Base-by-base conservation (phyloP, 371 early-diverging fungal genomes). In the Circinella umbellata region DNA sequence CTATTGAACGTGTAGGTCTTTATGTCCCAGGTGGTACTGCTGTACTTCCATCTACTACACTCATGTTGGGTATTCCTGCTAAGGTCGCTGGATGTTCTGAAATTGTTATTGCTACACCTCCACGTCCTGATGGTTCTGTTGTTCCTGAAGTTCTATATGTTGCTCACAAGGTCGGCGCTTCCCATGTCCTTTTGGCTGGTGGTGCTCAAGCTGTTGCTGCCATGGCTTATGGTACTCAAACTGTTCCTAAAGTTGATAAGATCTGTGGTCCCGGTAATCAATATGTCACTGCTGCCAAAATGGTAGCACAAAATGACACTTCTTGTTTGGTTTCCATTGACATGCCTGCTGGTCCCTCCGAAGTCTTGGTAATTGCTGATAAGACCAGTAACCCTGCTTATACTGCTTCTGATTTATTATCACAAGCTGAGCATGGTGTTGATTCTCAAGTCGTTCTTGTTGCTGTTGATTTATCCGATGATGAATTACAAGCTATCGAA, bases 231-330 rank as follows among this genome's bases (percentile, higher is more conserved):
- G 98, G 98, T 67, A 98, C 99, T 2, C 93, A 93, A 78, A 89
- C 91, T 0, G 93, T 97, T 20, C 96, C 97, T 68, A 99, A 99
- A 85, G 99, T 98, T 0, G 98, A 98, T 81, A 99, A 99, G 88
- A 98, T 99, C 76, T 98, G 95, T 79, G 99, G 99, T 57, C 99
- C 98, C 18, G 99, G 99, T 59, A 99, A 99, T 79, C 99, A 99
- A 80, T 99, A 94, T 78, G 99, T 99, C 14, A 99, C 99, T 5
- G 96, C 98, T 3, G 98, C 99, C 67, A 99, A 99, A 85, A 97
- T 99, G 97, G 74, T 94, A 46, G 92, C 92, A 2, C 97, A 92
- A 87, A 96, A 95, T 77, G 98, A 98, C 69, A 92, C 91, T 57
- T 87, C 93, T 0, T 95, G 96, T 53, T 86, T 98, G 84, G 92